Conservation (phyloP, 2,329 filamentous ascomycete species). For the Escovopsis sp. region DNA sequence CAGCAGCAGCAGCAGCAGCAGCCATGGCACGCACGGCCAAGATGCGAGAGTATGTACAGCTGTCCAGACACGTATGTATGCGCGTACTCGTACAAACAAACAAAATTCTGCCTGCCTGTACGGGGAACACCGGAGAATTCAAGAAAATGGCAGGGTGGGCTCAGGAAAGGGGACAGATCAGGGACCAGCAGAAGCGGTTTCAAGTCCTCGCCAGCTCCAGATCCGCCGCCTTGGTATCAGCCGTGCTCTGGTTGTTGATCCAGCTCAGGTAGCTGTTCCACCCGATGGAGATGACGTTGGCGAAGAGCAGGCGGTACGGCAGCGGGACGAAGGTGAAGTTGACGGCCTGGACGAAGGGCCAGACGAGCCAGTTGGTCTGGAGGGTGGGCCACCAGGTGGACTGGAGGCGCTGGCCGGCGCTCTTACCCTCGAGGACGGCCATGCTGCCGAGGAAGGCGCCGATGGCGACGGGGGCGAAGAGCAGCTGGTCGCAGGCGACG, state of each 20-base stretch:
- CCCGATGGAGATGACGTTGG: constrained; percentile 61
- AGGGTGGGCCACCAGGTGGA: constrained; percentile 58
- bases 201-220: neutral
- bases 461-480: constrained; percentile 78
- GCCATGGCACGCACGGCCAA: no score
- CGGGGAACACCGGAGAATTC: constrained; percentile 1
- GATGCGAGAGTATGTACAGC: no score
- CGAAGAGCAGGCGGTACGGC: constrained; percentile 69
- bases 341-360: constrained; percentile 69
- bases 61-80: no score
- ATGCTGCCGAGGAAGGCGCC: constrained; percentile 69
- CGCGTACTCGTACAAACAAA: neutral
- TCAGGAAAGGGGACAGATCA: no score
- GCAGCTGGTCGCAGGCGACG: constrained; percentile 62
- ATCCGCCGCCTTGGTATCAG: constrained; percentile 2
- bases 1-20: no score
- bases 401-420: constrained; percentile 48
- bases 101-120: neutral
- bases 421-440: constrained; percentile 61
- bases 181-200: neutral
- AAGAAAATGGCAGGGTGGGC: no score
- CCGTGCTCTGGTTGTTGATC: constrained; percentile 33
- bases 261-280: constrained; percentile 53
- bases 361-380: constrained; percentile 73
- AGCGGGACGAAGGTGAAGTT: constrained; percentile 84